A percentile compares a stretch with the other conserved stretches of the same genome.
Conservation (phyloP, 169 alveolate genomes). For the Cryptosporidium sp. region DNA sequence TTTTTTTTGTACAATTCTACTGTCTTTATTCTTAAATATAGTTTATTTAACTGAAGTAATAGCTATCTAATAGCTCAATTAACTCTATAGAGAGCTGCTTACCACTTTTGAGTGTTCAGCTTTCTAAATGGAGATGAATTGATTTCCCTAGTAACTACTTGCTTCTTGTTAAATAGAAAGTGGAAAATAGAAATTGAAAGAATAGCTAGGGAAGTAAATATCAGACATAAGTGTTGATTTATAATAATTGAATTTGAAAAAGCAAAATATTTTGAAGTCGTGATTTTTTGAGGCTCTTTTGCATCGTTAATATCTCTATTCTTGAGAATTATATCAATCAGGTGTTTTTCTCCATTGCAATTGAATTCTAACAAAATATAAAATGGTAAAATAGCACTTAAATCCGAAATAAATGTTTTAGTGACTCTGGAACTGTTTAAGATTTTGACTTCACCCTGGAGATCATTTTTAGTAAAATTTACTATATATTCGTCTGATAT, state of each 20-base stretch:
- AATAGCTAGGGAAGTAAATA: not conserved
- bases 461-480: not conserved
- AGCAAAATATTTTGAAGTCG: not conserved
- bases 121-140: constrained; percentile 61
- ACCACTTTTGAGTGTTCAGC: constrained; percentile 19
- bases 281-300: not conserved
- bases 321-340: constrained; percentile 16
- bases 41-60: too few relatives aligned
- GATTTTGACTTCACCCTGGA: constrained; percentile 23
- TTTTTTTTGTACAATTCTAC: too few relatives aligned
- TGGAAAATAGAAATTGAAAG: not conserved
- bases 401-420: not conserved
- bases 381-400: not conserved
- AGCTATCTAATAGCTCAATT: not conserved
- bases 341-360: constrained; percentile 14
- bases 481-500: constrained; percentile 17
- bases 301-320: not conserved
- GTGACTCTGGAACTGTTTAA: too few relatives aligned
- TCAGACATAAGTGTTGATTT: not conserved
- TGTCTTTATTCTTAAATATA: too few relatives aligned
- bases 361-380: constrained; percentile 22
- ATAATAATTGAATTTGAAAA: not conserved
- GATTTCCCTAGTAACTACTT: not conserved
- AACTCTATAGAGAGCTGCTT: not conserved
- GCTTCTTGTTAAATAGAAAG: not conserved